These are phyloP conservation scores for Didymella pomorum DNA, from an alignment of 2,329 filamentous ascomycete species.

Conservation along the genomic window DNA sequence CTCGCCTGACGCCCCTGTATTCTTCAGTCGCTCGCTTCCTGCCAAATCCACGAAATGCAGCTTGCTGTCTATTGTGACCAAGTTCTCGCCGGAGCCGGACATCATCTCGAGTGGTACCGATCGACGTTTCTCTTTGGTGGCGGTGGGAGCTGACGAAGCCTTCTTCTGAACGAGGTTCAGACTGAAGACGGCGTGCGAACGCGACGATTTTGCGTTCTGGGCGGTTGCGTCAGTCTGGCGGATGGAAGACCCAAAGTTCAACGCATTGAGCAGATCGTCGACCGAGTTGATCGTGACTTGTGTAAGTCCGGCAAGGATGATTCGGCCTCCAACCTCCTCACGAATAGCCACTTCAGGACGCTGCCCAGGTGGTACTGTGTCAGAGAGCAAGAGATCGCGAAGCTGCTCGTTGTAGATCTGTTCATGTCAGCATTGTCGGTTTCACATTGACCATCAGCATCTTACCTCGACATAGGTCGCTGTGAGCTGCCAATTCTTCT, in stretches of 20 bases:
- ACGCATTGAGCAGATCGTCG: constrained; percentile 85
- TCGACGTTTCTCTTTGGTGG: constrained; percentile 78
- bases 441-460: not conserved
- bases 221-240: constrained; percentile 96
- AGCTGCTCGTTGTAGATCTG: constrained; percentile 98
- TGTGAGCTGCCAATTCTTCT: constrained; percentile 88
- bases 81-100: constrained; percentile 64
- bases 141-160: constrained; percentile 58
- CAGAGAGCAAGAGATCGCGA: constrained; percentile 85
- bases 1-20: constrained; percentile 94
- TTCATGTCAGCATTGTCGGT: constrained; percentile 26
- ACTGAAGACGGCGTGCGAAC: constrained; percentile 96
- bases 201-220: constrained; percentile 96
- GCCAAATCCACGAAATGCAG: constrained; percentile 98
- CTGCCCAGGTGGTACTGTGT: constrained; percentile 73
- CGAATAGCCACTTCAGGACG: constrained; percentile 86
- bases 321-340: constrained; percentile 93
- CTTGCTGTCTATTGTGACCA: constrained; percentile 94
- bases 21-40: constrained; percentile 95
- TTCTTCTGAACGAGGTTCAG: constrained; percentile 91
- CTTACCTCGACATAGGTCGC: constrained; percentile 83
- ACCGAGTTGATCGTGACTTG: constrained; percentile 90
- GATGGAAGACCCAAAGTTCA: constrained; percentile 92
- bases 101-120: constrained; percentile 86
- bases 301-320: constrained; percentile 87